Percentiles rank a stretch among this genome's conserved stretches.
phyloP scores from a whole-genome alignment of 176 grass and related monocot genomes.

The barley (Hordeum vulgare) region DNA sequence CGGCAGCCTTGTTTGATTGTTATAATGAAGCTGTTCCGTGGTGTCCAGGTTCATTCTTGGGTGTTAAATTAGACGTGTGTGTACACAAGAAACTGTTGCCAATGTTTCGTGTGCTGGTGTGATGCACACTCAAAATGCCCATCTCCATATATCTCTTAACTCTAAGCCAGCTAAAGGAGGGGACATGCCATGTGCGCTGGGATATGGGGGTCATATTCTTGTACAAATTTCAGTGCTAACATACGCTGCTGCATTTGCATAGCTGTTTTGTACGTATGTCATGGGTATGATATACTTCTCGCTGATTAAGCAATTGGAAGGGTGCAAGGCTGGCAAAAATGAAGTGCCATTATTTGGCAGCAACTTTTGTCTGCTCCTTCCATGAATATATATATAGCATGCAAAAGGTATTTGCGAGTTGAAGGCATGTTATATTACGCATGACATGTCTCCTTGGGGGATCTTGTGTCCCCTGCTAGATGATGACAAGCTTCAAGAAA shows the following conservation, averaged over 20 bases:
- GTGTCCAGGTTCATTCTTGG: background rate
- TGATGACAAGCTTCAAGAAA: conserved; percentile 4
- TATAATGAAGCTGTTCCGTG: background rate
- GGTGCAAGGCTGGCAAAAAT: background rate
- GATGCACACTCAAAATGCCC: background rate
- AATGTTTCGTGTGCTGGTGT: background rate
- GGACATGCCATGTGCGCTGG: conserved; percentile 53
- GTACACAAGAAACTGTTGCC: background rate
- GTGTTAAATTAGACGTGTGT: background rate
- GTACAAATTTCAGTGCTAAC: conserved; percentile 1
- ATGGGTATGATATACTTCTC: background rate
- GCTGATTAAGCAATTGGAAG: background rate
- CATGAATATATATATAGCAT: conserved; percentile 4
- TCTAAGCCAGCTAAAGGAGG: conserved; percentile 18
- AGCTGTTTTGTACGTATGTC: background rate
- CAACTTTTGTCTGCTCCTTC: background rate
- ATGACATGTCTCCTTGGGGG: background rate
- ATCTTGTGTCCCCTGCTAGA: conserved; percentile 19
- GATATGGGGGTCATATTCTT: conserved; percentile 13
- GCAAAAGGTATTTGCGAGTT: background rate
- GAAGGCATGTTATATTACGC: background rate
- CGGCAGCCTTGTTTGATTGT: background rate
- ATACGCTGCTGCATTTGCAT: background rate
- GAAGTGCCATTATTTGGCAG: background rate
- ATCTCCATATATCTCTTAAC: background rate